Evolutionary conservation across 495 filamentous ascomycete genomes (phyloP).

Genomic region (Umbilicaria muhlenbergii): DNA sequence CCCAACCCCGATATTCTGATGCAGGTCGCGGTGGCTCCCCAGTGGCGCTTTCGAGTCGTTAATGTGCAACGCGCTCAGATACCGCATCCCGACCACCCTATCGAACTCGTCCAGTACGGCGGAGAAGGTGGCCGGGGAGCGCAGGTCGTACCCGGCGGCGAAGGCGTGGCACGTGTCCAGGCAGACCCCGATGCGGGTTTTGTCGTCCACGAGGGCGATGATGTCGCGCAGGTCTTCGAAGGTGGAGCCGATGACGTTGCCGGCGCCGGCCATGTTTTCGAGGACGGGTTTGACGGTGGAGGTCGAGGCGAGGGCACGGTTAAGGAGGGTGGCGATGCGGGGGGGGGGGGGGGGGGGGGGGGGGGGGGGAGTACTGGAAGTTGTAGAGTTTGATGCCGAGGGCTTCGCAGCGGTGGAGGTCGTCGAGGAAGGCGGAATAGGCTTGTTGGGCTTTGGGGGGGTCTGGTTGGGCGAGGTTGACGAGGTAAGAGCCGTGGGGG

Average conservation of each 20-base stretch:
- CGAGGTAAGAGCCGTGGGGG: conserved; percentile 89
- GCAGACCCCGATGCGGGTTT: conserved; percentile 83
- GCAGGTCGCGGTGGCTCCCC: conserved; percentile 61
- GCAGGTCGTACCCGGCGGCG: conserved; percentile 82
- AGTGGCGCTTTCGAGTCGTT: conserved; percentile 90
- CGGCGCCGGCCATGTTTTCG: conserved; percentile 88
- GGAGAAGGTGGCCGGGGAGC: conserved; percentile 55
- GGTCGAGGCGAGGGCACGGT: conserved; percentile 63
- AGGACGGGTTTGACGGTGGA: conserved; percentile 62
- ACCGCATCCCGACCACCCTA: conserved; percentile 57
- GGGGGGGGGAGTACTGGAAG: conserved; percentile 51
- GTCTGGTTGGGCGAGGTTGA: conserved; percentile 83
- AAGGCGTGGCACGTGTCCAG: conserved; percentile 95
- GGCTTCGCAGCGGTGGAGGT: conserved; percentile 73
- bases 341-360: not conserved
- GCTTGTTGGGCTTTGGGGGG: conserved; percentile 68
- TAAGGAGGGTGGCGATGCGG: conserved; percentile 65
- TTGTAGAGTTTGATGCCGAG: conserved; percentile 87
- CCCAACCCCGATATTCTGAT: conserved; percentile 88
- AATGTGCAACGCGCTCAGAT: conserved; percentile 73
- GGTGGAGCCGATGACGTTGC: conserved; percentile 69
- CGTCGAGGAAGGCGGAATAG: conserved; percentile 75
- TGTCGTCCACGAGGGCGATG: conserved; percentile 62
- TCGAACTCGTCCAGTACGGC: conserved; percentile 63
- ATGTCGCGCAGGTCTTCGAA: conserved; percentile 80